phyloP scores from a whole-genome alignment of 306 rosid genomes.

The Citrullus colocynthis region DNA sequence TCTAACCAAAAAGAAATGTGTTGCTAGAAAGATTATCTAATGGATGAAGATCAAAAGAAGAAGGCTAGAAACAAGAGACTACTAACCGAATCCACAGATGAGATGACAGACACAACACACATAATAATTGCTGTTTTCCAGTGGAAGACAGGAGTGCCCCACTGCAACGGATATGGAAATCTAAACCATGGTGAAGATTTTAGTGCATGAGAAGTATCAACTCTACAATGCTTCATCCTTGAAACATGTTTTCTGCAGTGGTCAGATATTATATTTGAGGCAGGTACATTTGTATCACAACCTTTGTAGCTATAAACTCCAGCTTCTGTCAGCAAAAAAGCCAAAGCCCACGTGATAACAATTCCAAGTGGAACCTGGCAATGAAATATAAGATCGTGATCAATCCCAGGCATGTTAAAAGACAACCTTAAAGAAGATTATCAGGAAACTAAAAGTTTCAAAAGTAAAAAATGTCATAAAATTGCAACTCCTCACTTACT shows the following conservation, averaged over 20 bases:
- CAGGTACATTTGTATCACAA: conserved; percentile 80
- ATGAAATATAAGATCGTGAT: conserved; percentile 11
- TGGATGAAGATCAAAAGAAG: neutral
- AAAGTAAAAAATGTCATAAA: neutral
- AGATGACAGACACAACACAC: conserved; percentile 84
- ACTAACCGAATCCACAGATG: conserved; percentile 98
- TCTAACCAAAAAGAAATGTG: neutral
- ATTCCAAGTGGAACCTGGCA: conserved; percentile 93
- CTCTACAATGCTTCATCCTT: conserved; percentile 88
- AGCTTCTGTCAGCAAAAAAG: conserved; percentile 79
- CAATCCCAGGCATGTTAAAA: neutral
- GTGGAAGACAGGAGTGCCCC: conserved; percentile 97
- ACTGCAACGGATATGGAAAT: conserved; percentile 94
- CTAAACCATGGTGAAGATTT: conserved; percentile 90
- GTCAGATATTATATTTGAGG: conserved; percentile 72
- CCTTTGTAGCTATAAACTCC: conserved; percentile 85
- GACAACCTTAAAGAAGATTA: neutral
- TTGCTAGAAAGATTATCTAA: neutral
- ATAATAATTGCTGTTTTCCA: conserved; percentile 94
- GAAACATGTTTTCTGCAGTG: conserved; percentile 88
- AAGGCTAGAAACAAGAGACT: neutral
- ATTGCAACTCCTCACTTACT: conserved; percentile 34
- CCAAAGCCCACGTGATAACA: conserved; percentile 89
- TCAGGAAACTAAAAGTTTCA: neutral
- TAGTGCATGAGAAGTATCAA: conserved; percentile 76